These are phyloP conservation scores for Penicillium tannophilum DNA, from an alignment of 495 filamentous ascomycete species.

Conservation along the genomic window DNA sequence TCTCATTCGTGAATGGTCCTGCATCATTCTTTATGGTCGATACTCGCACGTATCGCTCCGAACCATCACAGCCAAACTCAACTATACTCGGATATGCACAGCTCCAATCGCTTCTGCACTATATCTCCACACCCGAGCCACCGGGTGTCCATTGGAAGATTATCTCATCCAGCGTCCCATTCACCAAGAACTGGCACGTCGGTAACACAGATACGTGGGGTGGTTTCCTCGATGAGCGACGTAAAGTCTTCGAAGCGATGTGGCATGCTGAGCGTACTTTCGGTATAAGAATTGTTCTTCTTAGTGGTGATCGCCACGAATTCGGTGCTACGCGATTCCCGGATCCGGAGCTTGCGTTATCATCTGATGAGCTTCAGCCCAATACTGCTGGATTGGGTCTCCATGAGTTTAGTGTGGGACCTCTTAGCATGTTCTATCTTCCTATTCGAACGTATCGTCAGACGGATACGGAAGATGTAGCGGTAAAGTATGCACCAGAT, in stretches of 20 bases:
- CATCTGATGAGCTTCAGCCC: conserved; percentile 24
- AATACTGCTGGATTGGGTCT: conserved; percentile 55
- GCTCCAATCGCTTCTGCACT: conserved; percentile 75
- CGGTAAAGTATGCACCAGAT: conserved; percentile 81
- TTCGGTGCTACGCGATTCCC: conserved; percentile 91
- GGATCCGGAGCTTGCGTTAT: conserved; percentile 53
- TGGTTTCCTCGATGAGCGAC: conserved; percentile 79
- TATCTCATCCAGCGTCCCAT: conserved; percentile 82
- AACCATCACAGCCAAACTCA: conserved; percentile 62
- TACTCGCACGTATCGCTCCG: conserved; percentile 81
- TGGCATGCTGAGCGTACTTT: conserved; percentile 74
- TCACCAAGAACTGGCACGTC: conserved; percentile 95
- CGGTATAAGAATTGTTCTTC: conserved; percentile 75
- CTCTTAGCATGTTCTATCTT: conserved; percentile 89
- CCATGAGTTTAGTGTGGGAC: conserved; percentile 86
- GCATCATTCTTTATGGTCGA: conserved; percentile 95
- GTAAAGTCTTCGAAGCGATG: conserved; percentile 81
- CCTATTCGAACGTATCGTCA: conserved; percentile 83
- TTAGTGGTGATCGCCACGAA: conserved; percentile 92
- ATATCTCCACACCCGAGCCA: conserved; percentile 67
- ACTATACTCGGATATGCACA: conserved; percentile 86
- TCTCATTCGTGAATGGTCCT: conserved; percentile 82
- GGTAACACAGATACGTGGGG: conserved; percentile 89
- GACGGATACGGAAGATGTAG: conserved; percentile 73
- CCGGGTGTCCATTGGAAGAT: conserved; percentile 91